These are phyloP conservation scores for Ustilago sp. DNA, from an alignment of 1,284 basidiomycete genomes.

Conservation along the genomic window DNA sequence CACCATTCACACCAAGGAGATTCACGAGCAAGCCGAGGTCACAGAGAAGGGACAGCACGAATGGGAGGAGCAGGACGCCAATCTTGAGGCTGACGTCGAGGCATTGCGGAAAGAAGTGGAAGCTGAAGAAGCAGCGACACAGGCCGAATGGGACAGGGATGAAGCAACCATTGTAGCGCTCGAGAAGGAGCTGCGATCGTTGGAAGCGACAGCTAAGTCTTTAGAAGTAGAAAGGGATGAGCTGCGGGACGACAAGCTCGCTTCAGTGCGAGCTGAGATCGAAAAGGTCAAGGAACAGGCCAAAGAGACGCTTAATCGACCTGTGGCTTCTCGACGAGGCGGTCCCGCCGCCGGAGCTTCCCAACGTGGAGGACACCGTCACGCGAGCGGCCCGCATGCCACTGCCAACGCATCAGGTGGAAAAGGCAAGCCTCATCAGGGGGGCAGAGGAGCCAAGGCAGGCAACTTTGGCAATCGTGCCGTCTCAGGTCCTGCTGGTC, in stretches of 20 bases:
- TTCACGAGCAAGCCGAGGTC: slow-evolving; percentile 52
- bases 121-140: slow-evolving; percentile 38
- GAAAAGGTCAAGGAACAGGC: slow-evolving; percentile 43
- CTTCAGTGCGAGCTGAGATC: slow-evolving; percentile 36
- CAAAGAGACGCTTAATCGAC: slow-evolving; percentile 29
- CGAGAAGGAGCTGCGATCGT: slow-evolving; percentile 47
- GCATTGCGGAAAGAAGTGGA: slow-evolving; percentile 36
- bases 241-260: slow-evolving; percentile 42
- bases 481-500: slow-evolving; percentile 40
- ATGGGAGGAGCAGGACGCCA: slow-evolving; percentile 50
- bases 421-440: slow-evolving; percentile 38
- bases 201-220: slow-evolving; percentile 29
- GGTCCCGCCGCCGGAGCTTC: slow-evolving; percentile 26
- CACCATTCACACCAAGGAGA: slow-evolving; percentile 49
- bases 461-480: slow-evolving; percentile 38
- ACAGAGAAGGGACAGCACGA: slow-evolving; percentile 47
- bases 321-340: slow-evolving; percentile 31
- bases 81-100: slow-evolving; percentile 34
- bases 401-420: slow-evolving; percentile 14
- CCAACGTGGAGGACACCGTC: slow-evolving; percentile 41
- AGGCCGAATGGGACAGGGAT: slow-evolving; percentile 43
- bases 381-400: slow-evolving; percentile 38
- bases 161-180: slow-evolving; percentile 40
- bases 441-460: slow-evolving; percentile 34
- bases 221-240: slow-evolving; percentile 44